phyloP scores from a whole-genome alignment of 495 filamentous ascomycete genomes.

The Neurospora sp. region DNA sequence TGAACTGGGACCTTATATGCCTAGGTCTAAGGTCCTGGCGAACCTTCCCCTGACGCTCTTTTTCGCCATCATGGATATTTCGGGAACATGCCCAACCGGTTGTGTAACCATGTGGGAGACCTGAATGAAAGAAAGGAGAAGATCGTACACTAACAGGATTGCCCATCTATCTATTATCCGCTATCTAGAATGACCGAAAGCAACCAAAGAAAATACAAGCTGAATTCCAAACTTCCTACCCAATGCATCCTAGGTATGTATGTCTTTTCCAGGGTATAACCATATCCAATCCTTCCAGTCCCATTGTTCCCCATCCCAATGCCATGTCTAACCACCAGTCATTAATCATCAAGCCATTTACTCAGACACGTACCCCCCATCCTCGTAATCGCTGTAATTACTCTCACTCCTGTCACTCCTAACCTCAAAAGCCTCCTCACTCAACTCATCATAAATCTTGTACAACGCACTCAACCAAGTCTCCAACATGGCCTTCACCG shows the following conservation, averaged over 20 bases:
- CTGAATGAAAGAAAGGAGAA: too few species aligned
- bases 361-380: conserved; percentile 9
- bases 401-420: conserved; percentile 2
- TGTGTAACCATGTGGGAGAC: neutral
- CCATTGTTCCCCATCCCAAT: too few species aligned
- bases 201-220: neutral
- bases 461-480: conserved; percentile 36
- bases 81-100: neutral
- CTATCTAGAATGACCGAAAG: neutral
- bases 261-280: neutral
- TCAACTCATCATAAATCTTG: conserved; percentile 24
- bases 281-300: too few species aligned
- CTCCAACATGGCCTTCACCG: conserved; percentile 29
- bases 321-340: too few species aligned
- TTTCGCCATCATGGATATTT: neutral
- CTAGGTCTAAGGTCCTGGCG: too few species aligned
- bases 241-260: neutral
- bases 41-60: neutral
- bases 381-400: conserved; percentile 8
- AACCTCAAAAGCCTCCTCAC: neutral
- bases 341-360: too few species aligned
- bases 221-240: neutral
- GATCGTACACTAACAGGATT: neutral
- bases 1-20: too few species aligned
- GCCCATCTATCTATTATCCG: neutral